Conservation (phyloP, 208 protist genomes). For the Trypanosoma mega region DNA sequence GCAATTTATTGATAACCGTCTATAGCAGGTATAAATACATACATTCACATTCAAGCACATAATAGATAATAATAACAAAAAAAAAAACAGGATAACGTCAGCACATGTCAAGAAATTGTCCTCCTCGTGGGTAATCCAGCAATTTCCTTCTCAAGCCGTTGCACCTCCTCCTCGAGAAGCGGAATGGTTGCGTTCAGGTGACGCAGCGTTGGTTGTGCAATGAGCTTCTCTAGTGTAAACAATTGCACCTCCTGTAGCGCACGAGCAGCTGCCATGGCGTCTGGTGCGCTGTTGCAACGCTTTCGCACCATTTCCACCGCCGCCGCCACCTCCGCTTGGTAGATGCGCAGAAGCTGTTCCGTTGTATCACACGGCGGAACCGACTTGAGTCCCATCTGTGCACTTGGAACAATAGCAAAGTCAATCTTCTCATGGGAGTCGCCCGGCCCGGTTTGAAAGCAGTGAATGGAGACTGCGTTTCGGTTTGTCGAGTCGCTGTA, state of each 20-base stretch:
- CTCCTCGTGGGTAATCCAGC: neutral
- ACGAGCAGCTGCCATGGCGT: conserved; percentile 31
- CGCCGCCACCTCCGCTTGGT: conserved; percentile 30
- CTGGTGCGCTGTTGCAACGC: conserved; percentile 20
- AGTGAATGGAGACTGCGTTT: conserved; percentile 55
- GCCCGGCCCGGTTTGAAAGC: conserved; percentile 53
- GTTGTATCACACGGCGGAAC: conserved; percentile 5
- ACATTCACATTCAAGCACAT: no score
- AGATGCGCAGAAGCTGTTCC: conserved; percentile 16
- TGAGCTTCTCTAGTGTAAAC: conserved; percentile 40
- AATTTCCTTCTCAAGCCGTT: conserved; percentile 40
- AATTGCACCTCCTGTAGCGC: conserved; percentile 44
- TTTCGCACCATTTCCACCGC: conserved; percentile 31
- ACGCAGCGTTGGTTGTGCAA: conserved; percentile 34
- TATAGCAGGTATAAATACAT: no score
- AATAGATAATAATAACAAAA: no score
- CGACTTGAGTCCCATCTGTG: conserved; percentile 24
- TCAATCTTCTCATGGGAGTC: conserved; percentile 48
- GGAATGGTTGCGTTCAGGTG: conserved; percentile 36
- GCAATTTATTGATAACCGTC: no score
- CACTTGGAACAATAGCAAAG: conserved; percentile 31
- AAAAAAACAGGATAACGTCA: no score
- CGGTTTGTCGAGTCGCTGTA: conserved; percentile 39
- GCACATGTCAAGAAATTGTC: neutral
- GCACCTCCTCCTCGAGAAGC: conserved; percentile 39